Base-by-base conservation (phyloP, 1,284 basidiomycete species). In the Trichosporon inkin region DNA sequence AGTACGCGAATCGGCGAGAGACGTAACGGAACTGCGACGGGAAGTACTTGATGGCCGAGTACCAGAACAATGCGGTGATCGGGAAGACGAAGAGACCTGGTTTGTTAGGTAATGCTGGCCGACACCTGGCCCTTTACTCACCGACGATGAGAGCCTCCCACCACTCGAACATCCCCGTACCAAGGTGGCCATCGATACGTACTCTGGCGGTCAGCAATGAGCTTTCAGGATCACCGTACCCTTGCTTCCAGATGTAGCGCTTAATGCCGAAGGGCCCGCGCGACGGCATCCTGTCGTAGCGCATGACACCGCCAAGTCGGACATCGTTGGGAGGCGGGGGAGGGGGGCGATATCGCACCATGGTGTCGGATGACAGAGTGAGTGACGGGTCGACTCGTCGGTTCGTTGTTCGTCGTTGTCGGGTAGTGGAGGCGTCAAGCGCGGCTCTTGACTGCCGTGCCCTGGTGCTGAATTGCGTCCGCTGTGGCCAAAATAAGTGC, bases 11-110 rank as follows among this genome's bases (percentile, higher is more conserved):
- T 36, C 78, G 71, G 8, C 71, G 67, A 24, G 70, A 66, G 24
- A 80, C 67, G 68, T 78, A 78, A 22, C 64, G 62, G 53, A 77
- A 53, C 64, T 80, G 76, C 10, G 60, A 56, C 8, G 78, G 78
- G 61, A 74, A 71, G 67, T 78, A 78, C 59, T 67, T 74, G 62
- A 73, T 67, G 36, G 77, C 65, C 20, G 77, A 77, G 64, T 72
- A 64, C 70, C 73, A 76, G 69, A 80, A 74, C n/a, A 79, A 63
- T 55, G 67, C 56, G 37, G 70, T 71, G 57, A 74, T 65, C 51
- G 71, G 63, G 57, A 72, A 24, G 55, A 75, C 62, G 55, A 72
- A 63, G 22, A 68, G 60, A 40, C 67, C 76, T 77, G 63, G 19
- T 19, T 17, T 24, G 55, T 60, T 10, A 60, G 59, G 24, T 37